phyloP scores from a whole-genome alignment of 2,329 filamentous ascomycete species.

The Cytospora paraplurivora region DNA sequence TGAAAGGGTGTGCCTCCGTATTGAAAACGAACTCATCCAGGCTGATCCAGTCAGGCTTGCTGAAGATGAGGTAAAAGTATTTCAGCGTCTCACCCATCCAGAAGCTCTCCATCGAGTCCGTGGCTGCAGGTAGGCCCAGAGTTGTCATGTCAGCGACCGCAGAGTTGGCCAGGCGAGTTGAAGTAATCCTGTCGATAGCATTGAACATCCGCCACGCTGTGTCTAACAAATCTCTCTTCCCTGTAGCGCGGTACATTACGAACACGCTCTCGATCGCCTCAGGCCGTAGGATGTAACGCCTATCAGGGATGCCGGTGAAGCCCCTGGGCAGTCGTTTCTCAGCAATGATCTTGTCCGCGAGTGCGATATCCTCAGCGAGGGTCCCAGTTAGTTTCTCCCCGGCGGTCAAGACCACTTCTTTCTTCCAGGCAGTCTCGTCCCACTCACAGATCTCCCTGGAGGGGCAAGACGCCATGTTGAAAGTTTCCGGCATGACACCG shows the following conservation, averaged over 20 bases:
- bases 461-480: slow-evolving; percentile 45
- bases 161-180: slow-evolving; percentile 18
- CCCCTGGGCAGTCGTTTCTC: slow-evolving; percentile 18
- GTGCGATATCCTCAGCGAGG: slow-evolving; percentile 10
- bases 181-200: slow-evolving; percentile 18
- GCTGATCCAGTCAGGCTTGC: slow-evolving; percentile 10
- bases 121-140: not conserved
- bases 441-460: slow-evolving; percentile 34
- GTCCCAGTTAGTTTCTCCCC: slow-evolving; percentile 19
- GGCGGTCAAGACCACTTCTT: slow-evolving; percentile 21
- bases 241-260: slow-evolving; percentile 23
- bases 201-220: slow-evolving; percentile 27
- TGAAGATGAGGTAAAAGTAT: slow-evolving; percentile 28
- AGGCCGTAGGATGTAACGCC: slow-evolving; percentile 26
- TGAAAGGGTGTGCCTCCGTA: slow-evolving; percentile 28
- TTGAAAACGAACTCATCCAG: slow-evolving; percentile 28
- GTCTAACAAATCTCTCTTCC: slow-evolving; percentile 20
- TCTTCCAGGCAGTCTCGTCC: slow-evolving; percentile 36
- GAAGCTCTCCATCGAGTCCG: slow-evolving; percentile 29
- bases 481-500: slow-evolving; percentile 56
- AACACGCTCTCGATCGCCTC: slow-evolving; percentile 30
- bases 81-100: slow-evolving; percentile 29
- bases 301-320: slow-evolving; percentile 18
- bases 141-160: slow-evolving; percentile 22
- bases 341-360: slow-evolving; percentile 16